These are phyloP conservation scores for Irpex sp. DNA, from an alignment of 1,284 basidiomycete species.

Conservation along the genomic window DNA sequence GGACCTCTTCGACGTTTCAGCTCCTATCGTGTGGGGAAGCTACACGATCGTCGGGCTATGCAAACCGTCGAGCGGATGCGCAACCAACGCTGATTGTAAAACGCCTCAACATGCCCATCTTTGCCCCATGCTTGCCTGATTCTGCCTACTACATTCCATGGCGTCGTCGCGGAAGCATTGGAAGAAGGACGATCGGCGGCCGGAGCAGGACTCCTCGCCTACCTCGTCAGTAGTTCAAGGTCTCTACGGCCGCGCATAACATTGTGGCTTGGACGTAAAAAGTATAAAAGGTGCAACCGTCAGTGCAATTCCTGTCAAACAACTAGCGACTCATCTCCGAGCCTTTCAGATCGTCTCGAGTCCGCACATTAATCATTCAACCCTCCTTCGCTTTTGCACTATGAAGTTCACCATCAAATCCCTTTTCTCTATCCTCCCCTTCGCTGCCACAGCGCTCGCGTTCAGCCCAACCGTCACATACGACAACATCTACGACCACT, in stretches of 20 bases:
- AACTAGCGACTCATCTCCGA: too few species aligned
- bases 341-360: too few species aligned
- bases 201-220: background rate
- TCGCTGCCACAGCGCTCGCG: background rate
- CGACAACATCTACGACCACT: conserved; percentile 36
- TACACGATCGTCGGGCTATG: background rate
- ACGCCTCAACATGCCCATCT: too few species aligned
- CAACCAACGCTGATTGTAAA: too few species aligned
- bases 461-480: conserved; percentile 22
- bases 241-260: too few species aligned
- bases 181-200: background rate
- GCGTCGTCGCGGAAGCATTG: background rate
- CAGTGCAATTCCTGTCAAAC: too few species aligned
- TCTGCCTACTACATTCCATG: background rate
- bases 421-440: background rate
- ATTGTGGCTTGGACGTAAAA: too few species aligned
- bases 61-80: too few species aligned
- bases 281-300: too few species aligned
- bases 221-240: background rate
- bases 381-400: background rate
- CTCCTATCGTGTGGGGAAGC: background rate
- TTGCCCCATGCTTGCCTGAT: background rate
- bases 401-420: background rate
- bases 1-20: background rate
- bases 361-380: background rate